phyloP scores from a whole-genome alignment of 495 filamentous ascomycete species.

The Xylaria bambusicola region DNA sequence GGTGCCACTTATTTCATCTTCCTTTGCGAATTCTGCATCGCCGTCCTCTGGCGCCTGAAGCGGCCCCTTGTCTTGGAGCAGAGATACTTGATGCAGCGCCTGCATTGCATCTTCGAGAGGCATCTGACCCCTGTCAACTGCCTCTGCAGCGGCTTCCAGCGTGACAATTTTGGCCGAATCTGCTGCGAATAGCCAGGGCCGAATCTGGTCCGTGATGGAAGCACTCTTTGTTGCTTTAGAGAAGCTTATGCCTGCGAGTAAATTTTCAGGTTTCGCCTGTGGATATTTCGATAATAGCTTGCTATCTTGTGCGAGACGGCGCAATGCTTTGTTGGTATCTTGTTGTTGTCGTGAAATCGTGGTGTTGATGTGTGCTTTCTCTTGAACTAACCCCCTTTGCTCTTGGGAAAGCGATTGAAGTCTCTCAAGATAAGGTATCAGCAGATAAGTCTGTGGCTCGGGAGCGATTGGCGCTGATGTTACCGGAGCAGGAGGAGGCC shows the following conservation, averaged over 20 bases:
- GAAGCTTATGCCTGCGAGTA: constrained; percentile 25
- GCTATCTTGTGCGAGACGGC: constrained; percentile 67
- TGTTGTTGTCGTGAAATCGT: constrained; percentile 61
- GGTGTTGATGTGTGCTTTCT: constrained; percentile 63
- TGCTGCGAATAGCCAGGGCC: constrained; percentile 53
- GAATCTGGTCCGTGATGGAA: constrained; percentile 40
- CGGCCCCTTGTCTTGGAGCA: constrained; percentile 35
- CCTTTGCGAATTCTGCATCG: constrained; percentile 26
- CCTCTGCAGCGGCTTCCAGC: constrained; percentile 50
- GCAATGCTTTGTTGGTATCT: constrained; percentile 56
- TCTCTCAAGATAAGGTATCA: constrained; percentile 57
- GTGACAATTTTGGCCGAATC: constrained; percentile 51
- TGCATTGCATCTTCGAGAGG: constrained; percentile 47
- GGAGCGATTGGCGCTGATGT: constrained; percentile 23
- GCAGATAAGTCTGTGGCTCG: constrained; percentile 42
- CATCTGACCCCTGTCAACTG: constrained; percentile 48
- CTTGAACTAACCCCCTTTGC: constrained; percentile 63
- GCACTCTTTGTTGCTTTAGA: constrained; percentile 27
- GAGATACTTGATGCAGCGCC: constrained; percentile 39
- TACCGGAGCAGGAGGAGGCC: constrained; percentile 26
- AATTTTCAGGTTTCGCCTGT: constrained; percentile 31
- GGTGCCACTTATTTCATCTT: constrained; percentile 39
- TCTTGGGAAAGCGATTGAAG: constrained; percentile 59
- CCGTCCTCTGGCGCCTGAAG: constrained; percentile 20
- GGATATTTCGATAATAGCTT: constrained; percentile 68